Conservation (phyloP, 2,329 filamentous ascomycete species). For the Fusarium sororula region DNA sequence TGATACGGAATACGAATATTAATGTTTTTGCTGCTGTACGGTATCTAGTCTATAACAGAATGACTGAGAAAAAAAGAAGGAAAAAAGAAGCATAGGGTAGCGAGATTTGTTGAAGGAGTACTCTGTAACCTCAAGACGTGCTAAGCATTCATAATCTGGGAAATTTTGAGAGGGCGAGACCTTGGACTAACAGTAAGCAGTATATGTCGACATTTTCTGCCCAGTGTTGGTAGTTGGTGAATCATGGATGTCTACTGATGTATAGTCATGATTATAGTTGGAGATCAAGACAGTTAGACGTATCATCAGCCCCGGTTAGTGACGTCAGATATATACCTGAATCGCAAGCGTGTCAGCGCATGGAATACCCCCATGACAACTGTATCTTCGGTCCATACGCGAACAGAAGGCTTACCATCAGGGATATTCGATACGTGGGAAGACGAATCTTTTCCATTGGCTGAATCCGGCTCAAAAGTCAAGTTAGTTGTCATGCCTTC, state of each 20-base stretch:
- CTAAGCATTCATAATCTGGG: neutral
- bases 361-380: neutral
- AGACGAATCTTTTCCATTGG: constrained; percentile 10
- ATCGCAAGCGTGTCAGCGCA: constrained; percentile 5
- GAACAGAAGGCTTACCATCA: neutral
- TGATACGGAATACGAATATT: neutral
- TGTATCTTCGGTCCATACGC: neutral
- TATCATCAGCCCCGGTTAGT: neutral
- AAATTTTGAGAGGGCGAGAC: neutral
- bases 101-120: neutral
- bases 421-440: neutral
- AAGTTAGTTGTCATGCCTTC: constrained; percentile 21
- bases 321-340: constrained; percentile 18
- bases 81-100: neutral
- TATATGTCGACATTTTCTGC: neutral
- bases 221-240: neutral
- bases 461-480: constrained; percentile 1
- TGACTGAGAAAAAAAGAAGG: neutral
- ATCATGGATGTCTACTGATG: neutral
- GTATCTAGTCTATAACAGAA: neutral
- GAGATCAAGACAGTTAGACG: neutral
- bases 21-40: neutral
- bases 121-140: neutral
- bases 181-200: neutral
- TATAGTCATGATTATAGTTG: neutral